Evolutionary conservation across 192 early-diverging fungal species (phyloP).

Genomic region (Mortierella antarctica): DNA sequence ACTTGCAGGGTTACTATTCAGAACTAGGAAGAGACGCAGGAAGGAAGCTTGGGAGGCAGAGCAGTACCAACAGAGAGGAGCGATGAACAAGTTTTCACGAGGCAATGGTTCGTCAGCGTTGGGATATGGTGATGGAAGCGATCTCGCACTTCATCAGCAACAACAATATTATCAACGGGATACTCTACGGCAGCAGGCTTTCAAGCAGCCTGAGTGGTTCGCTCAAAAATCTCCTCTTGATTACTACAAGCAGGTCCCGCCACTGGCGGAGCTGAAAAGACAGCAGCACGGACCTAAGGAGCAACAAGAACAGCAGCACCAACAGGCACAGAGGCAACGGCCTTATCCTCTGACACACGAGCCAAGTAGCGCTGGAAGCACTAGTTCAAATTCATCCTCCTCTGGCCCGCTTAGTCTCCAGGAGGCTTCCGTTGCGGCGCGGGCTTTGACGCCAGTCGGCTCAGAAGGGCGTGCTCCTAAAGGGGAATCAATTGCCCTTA

Average conservation of each 20-base stretch:
- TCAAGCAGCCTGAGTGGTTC: constrained; percentile 37
- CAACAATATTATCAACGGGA: background rate
- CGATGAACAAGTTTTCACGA: constrained; percentile 22
- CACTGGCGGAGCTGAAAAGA: constrained; percentile 9
- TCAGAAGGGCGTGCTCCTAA: background rate
- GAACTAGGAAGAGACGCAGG: constrained; percentile 8
- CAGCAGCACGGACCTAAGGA: constrained; percentile 4
- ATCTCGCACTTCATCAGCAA: constrained; percentile 1
- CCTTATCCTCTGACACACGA: constrained; percentile 6
- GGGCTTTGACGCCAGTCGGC: background rate
- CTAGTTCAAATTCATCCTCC: background rate
- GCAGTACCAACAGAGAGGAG: constrained; percentile 16
- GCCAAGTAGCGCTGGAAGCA: constrained; percentile 2
- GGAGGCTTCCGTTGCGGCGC: constrained; percentile 1
- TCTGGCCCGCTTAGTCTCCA: background rate
- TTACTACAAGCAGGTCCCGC: constrained; percentile 23
- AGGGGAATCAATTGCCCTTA: constrained; percentile 7
- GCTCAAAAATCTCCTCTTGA: constrained; percentile 35
- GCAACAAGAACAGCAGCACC: constrained; percentile 2
- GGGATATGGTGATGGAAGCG: constrained; percentile 8
- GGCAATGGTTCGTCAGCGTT: background rate
- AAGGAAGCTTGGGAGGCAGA: constrained; percentile 20
- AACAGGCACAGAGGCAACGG: background rate
- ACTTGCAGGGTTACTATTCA: constrained; percentile 14
- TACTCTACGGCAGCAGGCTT: background rate